phyloP scores from a whole-genome alignment of 179 eudicot species.

The Gypsophila paniculata region DNA sequence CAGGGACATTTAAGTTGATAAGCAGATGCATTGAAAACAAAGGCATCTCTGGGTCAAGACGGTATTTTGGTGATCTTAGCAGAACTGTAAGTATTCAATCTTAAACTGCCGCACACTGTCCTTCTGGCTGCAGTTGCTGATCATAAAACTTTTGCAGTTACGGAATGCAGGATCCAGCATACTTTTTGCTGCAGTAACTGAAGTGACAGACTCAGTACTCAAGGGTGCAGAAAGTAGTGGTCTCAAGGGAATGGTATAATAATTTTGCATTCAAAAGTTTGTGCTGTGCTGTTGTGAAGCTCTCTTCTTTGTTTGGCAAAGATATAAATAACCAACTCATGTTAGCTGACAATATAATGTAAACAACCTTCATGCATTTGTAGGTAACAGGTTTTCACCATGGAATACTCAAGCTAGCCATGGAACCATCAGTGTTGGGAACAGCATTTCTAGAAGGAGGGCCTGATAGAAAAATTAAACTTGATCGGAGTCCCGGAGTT shows the following conservation, averaged over 20 bases:
- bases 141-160: conserved; percentile 45
- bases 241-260: conserved; percentile 77
- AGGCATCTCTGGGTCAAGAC: conserved; percentile 86
- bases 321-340: conserved; percentile 8
- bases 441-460: conserved; percentile 96
- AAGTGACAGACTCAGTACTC: conserved; percentile 79
- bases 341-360: conserved; percentile 7
- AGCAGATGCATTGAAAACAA: conserved; percentile 68
- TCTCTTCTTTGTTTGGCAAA: conserved; percentile 8
- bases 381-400: conserved; percentile 89
- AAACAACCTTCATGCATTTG: conserved; percentile 15
- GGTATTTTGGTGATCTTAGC: conserved; percentile 93
- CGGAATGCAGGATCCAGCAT: conserved; percentile 84
- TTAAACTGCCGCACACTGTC: not conserved
- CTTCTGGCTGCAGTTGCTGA: conserved; percentile 13
- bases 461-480: conserved; percentile 86
- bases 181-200: conserved; percentile 87
- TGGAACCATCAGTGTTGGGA: conserved; percentile 88
- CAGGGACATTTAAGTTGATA: conserved; percentile 92
- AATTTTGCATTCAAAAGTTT: not conserved
- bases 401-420: conserved; percentile 86
- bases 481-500: conserved; percentile 86
- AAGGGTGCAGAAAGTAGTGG: conserved; percentile 96
- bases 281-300: not conserved
- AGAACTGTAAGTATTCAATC: conserved; percentile 63